phyloP scores from a whole-genome alignment of 2,329 filamentous ascomycete genomes.

The Endoconidiophora laricicola region DNA sequence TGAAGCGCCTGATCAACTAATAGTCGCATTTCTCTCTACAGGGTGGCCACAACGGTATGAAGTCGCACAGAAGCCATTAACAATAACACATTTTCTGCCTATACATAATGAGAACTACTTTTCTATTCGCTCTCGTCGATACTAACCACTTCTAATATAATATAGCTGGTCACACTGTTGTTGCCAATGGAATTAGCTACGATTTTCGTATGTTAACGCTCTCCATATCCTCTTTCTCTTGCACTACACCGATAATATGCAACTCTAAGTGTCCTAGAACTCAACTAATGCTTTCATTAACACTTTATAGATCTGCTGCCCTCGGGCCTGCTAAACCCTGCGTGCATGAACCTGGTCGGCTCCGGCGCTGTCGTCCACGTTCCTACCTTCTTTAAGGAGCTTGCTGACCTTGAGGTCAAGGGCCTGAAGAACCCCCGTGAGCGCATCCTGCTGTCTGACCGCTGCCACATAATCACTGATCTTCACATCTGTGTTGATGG shows the following conservation, averaged over 20 bases:
- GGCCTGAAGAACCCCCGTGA: conserved; percentile 24
- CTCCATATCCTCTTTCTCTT: conserved; percentile 39
- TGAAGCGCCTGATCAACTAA: neutral
- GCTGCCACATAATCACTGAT: conserved; percentile 47
- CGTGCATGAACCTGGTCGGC: conserved; percentile 57
- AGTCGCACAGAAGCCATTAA: neutral
- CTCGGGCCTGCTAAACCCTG: conserved; percentile 57
- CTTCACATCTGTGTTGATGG: conserved; percentile 53
- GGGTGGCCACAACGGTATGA: conserved; percentile 13
- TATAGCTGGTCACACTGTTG: conserved; percentile 12
- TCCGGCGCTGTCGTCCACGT: conserved; percentile 53
- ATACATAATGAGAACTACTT: neutral
- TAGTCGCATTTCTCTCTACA: neutral
- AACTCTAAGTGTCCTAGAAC: neutral
- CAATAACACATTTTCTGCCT: neutral
- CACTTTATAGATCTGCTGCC: conserved; percentile 8
- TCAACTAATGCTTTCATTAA: neutral
- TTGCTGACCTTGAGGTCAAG: conserved; percentile 24
- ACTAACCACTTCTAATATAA: neutral
- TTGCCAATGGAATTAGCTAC: conserved; percentile 14
- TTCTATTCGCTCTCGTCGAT: conserved; percentile 8
- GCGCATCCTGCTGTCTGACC: conserved; percentile 45
- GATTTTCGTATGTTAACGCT: conserved; percentile 11
- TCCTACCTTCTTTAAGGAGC: conserved; percentile 20
- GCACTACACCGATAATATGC: neutral